A percentile compares a stretch with the other conserved stretches of the same genome.
Evolutionary conservation across 1,139 yeast genomes (phyloP).

Genomic region (Suhomyces bolitotheri): DNA sequence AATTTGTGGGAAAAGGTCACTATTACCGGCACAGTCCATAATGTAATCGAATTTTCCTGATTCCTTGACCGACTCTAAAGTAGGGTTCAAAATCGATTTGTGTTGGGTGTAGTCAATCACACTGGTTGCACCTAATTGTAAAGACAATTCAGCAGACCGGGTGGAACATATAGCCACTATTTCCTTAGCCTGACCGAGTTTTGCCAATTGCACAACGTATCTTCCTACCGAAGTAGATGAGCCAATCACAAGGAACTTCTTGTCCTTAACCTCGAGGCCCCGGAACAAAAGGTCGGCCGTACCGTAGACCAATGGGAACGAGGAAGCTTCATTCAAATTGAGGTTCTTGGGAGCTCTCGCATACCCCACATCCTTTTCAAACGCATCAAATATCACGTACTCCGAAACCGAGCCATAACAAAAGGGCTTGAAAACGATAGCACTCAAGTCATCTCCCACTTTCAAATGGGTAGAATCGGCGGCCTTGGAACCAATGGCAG

Average conservation of each 20-base stretch:
- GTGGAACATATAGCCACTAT: conserved; percentile 46
- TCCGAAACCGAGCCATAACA: conserved; percentile 55
- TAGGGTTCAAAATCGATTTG: conserved; percentile 27
- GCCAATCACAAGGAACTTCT: conserved; percentile 61
- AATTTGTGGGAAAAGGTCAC: conserved; percentile 24
- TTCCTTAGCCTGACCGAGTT: conserved; percentile 44
- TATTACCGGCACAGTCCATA: conserved; percentile 33
- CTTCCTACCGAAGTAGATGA: conserved; percentile 76
- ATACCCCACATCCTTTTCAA: conserved; percentile 40
- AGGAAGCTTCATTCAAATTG: conserved; percentile 55
- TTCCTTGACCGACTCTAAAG: conserved; percentile 30
- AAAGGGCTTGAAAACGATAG: conserved; percentile 47
- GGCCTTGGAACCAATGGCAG: conserved; percentile 54
- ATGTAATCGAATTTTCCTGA: conserved; percentile 38
- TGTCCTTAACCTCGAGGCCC: conserved; percentile 27
- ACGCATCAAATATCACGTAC: conserved; percentile 42
- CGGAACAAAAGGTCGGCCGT: conserved; percentile 53
- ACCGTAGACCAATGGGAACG: conserved; percentile 58
- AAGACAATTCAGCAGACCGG: conserved; percentile 41
- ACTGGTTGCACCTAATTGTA: conserved; percentile 52
- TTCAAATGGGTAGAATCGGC: conserved; percentile 32
- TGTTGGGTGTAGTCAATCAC: conserved; percentile 50
- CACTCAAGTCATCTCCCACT: conserved; percentile 68
- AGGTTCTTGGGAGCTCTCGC: conserved; percentile 50
- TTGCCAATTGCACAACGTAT: conserved; percentile 58